Evolutionary conservation across 139 green algal species (phyloP), one percentile per base, ranked within the genome.

Genomic region (Chlorella sorokiniana): DNA sequence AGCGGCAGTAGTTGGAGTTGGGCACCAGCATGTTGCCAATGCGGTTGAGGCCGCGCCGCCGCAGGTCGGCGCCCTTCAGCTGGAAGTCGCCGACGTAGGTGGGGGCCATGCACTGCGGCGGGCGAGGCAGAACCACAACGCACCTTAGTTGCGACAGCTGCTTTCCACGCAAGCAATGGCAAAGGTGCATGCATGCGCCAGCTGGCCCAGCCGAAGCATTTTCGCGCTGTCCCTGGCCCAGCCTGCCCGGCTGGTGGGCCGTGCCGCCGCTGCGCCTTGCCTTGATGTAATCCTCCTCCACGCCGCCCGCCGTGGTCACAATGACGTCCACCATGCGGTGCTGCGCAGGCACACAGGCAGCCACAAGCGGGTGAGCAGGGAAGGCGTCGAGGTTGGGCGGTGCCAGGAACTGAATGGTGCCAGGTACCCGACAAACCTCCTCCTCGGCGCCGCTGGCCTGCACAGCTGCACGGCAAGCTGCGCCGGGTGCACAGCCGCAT

Each of bases 201-300:
- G n/a, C n/a, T n/a, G n/a, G n/a, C n/a, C n/a, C n/a, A n/a, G n/a
- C n/a, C n/a, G n/a, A n/a, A n/a, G n/a, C n/a, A n/a, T n/a, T n/a
- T n/a, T n/a, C n/a, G n/a, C n/a, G n/a, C n/a, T n/a, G n/a, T n/a
- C n/a, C n/a, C n/a, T n/a, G n/a, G n/a, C n/a, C n/a, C n/a, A n/a
- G n/a, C n/a, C n/a, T n/a, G n/a, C n/a, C 48, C 48, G 11, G 48
- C 48, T 59, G 16, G 48, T 59, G 48, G 14, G 27, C 31, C 25
- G n/a, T 27, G 25, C 20, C 37, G 11, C 4, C 61, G 3, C 42
- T 25, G 22, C 45, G 37, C n/a, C 77, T 0, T 63, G 86, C 87
- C 82, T 99, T 99, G 80, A 99, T 99, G 69, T 99, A 83, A 84
- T 99, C 97, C 86, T 99, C 97, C 83, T 99, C 97, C 23, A 99